Conservation (phyloP, 75 land plant species). For the Isoetes taiwanensis region DNA sequence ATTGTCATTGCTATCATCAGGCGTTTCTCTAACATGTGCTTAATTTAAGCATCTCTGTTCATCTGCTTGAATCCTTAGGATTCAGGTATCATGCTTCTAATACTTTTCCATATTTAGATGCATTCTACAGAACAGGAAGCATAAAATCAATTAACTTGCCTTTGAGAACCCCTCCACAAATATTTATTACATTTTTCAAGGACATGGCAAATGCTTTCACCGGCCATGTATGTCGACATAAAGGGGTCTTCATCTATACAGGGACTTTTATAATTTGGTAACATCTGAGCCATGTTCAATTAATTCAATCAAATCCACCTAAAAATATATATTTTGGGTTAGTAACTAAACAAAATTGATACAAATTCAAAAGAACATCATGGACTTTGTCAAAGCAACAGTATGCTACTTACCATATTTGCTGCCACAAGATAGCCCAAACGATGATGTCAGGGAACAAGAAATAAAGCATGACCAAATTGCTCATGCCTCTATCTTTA, state of each 20-base stretch:
- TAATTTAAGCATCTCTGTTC: conserved; percentile 10
- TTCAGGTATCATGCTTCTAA: not conserved
- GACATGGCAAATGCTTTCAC: conserved; percentile 27
- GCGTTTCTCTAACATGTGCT: conserved; percentile 16
- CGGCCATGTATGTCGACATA: conserved; percentile 21
- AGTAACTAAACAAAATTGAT: too few species aligned
- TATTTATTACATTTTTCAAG: conserved; percentile 16
- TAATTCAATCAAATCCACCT: conserved; percentile 11
- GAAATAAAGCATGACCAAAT: too few species aligned
- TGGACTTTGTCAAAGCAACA: too few species aligned
- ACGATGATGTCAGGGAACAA: too few species aligned
- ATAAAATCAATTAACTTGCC: conserved; percentile 6
- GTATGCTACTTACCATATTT: too few species aligned
- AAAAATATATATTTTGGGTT: too few species aligned
- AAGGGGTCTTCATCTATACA: conserved; percentile 31
- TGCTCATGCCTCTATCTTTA: too few species aligned
- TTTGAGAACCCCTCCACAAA: conserved; percentile 9
- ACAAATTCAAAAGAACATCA: too few species aligned
- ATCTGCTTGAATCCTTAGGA: conserved; percentile 2
- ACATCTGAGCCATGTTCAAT: conserved; percentile 6
- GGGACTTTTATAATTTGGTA: conserved; percentile 20
- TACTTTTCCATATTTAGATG: not conserved
- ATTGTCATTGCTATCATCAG: conserved; percentile 28
- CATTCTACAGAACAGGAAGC: not conserved
- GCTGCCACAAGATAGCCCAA: too few species aligned